Conservation (phyloP, 805 yeast genomes). For the Naumovozyma castellii region DNA sequence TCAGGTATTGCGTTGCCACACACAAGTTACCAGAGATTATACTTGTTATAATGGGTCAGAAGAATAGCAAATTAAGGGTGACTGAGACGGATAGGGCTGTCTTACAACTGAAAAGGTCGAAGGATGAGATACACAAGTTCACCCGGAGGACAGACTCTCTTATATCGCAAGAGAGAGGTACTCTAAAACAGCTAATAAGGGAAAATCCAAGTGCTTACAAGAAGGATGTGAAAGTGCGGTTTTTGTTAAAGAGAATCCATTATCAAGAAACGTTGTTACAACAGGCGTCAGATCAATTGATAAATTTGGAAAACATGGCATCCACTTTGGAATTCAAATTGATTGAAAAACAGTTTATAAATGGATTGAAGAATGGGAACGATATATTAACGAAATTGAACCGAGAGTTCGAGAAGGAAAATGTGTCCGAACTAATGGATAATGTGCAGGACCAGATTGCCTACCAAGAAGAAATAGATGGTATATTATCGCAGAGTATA, state of each 20-base stretch:
- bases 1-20: not conserved
- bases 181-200: conserved; percentile 25
- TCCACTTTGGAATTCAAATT: conserved; percentile 79
- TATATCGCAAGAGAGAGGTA: conserved; percentile 47
- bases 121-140: conserved; percentile 75
- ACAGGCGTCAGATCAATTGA: conserved; percentile 69
- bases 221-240: conserved; percentile 44
- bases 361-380: conserved; percentile 76
- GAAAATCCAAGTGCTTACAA: conserved; percentile 39
- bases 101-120: conserved; percentile 74
- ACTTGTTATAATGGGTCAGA: conserved; percentile 28
- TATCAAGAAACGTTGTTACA: conserved; percentile 67
- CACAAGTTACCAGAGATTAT: no score
- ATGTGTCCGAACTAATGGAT: conserved; percentile 76
- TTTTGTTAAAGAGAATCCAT: conserved; percentile 66
- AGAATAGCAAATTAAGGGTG: conserved; percentile 45
- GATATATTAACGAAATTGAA: conserved; percentile 66
- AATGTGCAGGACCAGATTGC: conserved; percentile 73
- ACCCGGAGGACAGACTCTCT: conserved; percentile 43
- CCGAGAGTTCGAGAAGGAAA: conserved; percentile 61
- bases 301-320: conserved; percentile 68
- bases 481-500: conserved; percentile 35
- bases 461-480: conserved; percentile 67
- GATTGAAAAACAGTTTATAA: conserved; percentile 75
- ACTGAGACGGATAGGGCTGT: conserved; percentile 82